phyloP scores from a whole-genome alignment of 108 stramenopile genomes.

The Heterococcus sp. region DNA sequence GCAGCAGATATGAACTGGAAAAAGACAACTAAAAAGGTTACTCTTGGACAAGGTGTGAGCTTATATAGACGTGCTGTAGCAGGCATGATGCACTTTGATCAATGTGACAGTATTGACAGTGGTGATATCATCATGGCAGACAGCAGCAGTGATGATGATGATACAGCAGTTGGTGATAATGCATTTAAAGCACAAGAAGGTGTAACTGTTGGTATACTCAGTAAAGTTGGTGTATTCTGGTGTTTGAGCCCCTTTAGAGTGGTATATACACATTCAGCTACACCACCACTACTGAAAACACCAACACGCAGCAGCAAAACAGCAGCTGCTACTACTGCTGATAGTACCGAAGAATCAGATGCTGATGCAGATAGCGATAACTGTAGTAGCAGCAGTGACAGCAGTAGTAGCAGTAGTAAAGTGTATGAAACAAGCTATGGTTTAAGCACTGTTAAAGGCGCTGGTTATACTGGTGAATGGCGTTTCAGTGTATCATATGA shows the following conservation, averaged over 20 bases:
- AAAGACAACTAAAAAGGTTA: not conserved
- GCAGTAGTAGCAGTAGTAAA: not conserved
- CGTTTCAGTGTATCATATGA: conserved; percentile 17
- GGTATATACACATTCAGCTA: not conserved
- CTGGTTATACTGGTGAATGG: conserved; percentile 23
- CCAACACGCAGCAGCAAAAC: too few relatives aligned
- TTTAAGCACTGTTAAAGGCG: conserved; percentile 14
- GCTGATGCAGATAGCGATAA: not conserved
- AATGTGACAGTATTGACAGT: not conserved
- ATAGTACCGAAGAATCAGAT: too few relatives aligned
- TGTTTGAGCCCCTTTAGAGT: not conserved
- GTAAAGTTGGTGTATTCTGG: not conserved
- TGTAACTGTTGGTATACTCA: not conserved
- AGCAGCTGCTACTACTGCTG: too few relatives aligned
- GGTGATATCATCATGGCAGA: not conserved
- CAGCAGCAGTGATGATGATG: not conserved
- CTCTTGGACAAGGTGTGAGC: not conserved
- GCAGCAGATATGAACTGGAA: not conserved
- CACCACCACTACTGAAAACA: too few relatives aligned
- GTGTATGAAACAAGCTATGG: not conserved
- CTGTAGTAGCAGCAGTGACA: not conserved
- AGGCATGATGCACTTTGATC: not conserved
- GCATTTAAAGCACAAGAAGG: not conserved
- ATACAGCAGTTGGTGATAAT: not conserved
- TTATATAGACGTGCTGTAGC: not conserved